phyloP scores from a whole-genome alignment of 2,329 filamentous ascomycete genomes.

The Microcera coccophila region DNA sequence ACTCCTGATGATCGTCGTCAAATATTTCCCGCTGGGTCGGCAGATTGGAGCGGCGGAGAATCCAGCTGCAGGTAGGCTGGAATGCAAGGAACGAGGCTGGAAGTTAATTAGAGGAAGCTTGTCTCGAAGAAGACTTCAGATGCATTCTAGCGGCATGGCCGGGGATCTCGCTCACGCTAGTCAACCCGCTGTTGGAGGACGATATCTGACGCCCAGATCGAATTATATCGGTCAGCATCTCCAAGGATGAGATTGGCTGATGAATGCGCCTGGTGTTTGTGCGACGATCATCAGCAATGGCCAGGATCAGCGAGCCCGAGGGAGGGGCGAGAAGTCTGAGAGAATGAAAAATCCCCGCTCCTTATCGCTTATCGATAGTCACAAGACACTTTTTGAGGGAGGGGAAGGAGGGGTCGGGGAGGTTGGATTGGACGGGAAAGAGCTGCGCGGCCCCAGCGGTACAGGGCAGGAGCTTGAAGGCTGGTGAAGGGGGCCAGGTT shows the following conservation, averaged over 20 bases:
- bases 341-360: slow-evolving; percentile 1
- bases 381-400: slow-evolving; percentile 4
- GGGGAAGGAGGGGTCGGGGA: slow-evolving; percentile 2
- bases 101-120: slow-evolving; percentile 5
- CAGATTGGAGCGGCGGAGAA: neutral
- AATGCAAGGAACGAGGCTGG: slow-evolving; percentile 3
- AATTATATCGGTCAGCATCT: too few species aligned
- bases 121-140: slow-evolving; percentile 1
- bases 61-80: neutral
- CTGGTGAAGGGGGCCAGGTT: neutral
- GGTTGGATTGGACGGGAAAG: slow-evolving; percentile 4
- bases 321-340: too few species aligned
- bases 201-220: too few species aligned
- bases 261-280: neutral
- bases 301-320: slow-evolving; percentile 1
- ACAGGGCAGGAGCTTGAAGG: neutral
- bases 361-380: slow-evolving; percentile 17
- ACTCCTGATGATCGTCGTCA: too few species aligned
- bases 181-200: too few species aligned
- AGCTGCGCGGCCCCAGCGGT: neutral
- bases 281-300: neutral
- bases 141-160: too few species aligned
- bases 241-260: too few species aligned
- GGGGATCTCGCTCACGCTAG: too few species aligned
- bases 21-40: too few species aligned